These are phyloP conservation scores for Oryza rufipogon DNA, from an alignment of 176 grass and related monocot genomes.

Conservation along the genomic window DNA sequence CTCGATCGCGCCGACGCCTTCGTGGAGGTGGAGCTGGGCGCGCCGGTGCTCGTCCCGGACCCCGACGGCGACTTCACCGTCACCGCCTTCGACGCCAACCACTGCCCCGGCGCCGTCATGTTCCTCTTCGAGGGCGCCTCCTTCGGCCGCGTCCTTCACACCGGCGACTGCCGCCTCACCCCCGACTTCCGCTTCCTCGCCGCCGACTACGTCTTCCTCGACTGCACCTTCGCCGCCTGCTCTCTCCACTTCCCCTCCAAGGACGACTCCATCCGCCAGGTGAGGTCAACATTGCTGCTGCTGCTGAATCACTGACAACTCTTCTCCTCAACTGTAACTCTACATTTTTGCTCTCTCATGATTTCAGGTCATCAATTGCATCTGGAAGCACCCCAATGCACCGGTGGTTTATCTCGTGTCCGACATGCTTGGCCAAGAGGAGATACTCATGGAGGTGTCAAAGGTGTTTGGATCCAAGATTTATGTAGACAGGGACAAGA, in stretches of 20 bases:
- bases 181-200: conserved; percentile 48
- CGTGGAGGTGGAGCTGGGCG: too few relatives aligned
- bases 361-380: conserved; percentile 72
- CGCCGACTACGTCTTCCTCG: conserved; percentile 19
- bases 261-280: conserved; percentile 63
- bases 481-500: conserved; percentile 45
- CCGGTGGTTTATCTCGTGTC: conserved; percentile 60
- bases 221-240: conserved; percentile 76
- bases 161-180: too few relatives aligned
- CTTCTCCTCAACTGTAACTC: too few relatives aligned
- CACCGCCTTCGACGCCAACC: too few relatives aligned
- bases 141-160: too few relatives aligned
- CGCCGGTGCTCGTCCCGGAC: too few relatives aligned
- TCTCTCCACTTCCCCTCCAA: conserved; percentile 61
- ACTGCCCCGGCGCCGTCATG: too few relatives aligned
- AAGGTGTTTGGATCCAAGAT: conserved; percentile 62
- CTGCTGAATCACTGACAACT: too few relatives aligned
- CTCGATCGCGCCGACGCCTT: too few relatives aligned
- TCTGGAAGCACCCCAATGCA: conserved; percentile 63
- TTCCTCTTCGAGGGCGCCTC: too few relatives aligned
- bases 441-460: conserved; percentile 65
- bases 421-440: conserved; percentile 83
- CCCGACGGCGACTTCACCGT: too few relatives aligned
- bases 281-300: conserved; percentile 1
- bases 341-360: too few relatives aligned